Base-by-base conservation (phyloP, 805 yeast species). In the Helenozyma baotianmanensis region DNA sequence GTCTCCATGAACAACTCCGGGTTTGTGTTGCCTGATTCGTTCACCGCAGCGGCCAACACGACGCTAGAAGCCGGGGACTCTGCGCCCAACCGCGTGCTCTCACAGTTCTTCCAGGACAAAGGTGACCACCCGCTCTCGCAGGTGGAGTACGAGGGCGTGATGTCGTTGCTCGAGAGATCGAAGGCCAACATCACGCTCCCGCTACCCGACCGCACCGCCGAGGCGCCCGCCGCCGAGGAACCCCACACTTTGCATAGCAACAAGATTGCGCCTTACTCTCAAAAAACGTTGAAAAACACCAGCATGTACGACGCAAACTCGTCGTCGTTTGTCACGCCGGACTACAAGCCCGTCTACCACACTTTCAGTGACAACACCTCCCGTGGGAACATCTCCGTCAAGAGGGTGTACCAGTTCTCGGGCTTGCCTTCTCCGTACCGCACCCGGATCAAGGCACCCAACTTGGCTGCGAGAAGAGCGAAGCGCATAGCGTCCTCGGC, bases 121-220 rank as follows among this genome's bases (percentile, higher is more conserved):
- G 95, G 95, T n/a, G 74, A 78, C 35, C 60, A 59, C n/a, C 87
- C 90, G 4, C 63, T 86, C 40, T 67, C 79, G 10, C 86, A 80
- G 15, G 66, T 84, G 26, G 95, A 86, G 53, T 72, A 79, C 48
- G 90, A 82, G 56, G 94, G 94, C n/a, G 90, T 85, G 1, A 53
- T 80, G 40, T 74, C 88, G 5, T 56, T 84, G n/a, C 45, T 64
- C 30, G 48, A 55, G 14, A 48, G 45, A 23, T 47, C 54, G 25
- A 40, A 42, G 32, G 43, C 46, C 5, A 23, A 32, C 21, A 31
- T 36, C 14, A 40, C 42, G n/a, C 33, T 40, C 11, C 43, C 47
- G 3, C 38, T 36, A 14, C 36, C 43, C 3, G 48, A 40, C 9
- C 34, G 24, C 26, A 29, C 32, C 14, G 32, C 36, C 2, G 26